phyloP scores from a whole-genome alignment of 164 flowering plant genomes.

The Dillenia turbinata region DNA sequence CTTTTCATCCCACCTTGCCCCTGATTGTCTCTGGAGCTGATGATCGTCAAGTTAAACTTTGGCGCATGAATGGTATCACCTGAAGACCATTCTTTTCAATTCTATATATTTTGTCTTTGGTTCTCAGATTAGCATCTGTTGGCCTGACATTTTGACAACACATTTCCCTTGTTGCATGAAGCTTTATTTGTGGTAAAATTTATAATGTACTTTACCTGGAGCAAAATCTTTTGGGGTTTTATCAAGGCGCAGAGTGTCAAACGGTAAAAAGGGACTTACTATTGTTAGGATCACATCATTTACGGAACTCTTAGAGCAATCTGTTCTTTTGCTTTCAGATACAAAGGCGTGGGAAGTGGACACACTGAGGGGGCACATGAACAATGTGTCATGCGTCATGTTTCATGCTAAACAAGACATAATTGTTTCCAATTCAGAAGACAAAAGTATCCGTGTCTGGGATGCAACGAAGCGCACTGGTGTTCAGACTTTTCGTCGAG shows the following conservation, averaged over 20 bases:
- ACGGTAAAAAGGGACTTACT: too few relatives aligned
- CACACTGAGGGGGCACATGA: constrained; percentile 55
- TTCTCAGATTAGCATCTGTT: background rate
- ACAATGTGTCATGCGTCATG: constrained; percentile 51
- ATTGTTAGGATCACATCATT: too few relatives aligned
- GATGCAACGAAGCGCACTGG: constrained; percentile 45
- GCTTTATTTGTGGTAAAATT: too few relatives aligned
- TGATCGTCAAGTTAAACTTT: constrained; percentile 49
- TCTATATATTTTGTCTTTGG: background rate
- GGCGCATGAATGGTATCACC: constrained; percentile 52
- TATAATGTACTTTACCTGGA: too few relatives aligned
- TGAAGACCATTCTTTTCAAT: background rate
- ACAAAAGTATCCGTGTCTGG: constrained; percentile 56
- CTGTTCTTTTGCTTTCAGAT: constrained; percentile 21
- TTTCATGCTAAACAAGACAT: constrained; percentile 52
- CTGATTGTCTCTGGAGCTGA: constrained; percentile 52
- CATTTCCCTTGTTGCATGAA: too few relatives aligned
- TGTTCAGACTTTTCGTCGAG: constrained; percentile 41
- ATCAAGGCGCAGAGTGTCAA: too few relatives aligned
- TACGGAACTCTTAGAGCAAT: too few relatives aligned
- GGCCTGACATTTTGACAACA: too few relatives aligned
- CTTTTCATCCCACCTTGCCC: constrained; percentile 50
- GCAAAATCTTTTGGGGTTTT: too few relatives aligned
- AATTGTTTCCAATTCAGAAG: constrained; percentile 52
- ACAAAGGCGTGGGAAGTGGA: constrained; percentile 62